Base-by-base conservation (phyloP, 176 grass and related monocot genomes). In the Oryza punctata region DNA sequence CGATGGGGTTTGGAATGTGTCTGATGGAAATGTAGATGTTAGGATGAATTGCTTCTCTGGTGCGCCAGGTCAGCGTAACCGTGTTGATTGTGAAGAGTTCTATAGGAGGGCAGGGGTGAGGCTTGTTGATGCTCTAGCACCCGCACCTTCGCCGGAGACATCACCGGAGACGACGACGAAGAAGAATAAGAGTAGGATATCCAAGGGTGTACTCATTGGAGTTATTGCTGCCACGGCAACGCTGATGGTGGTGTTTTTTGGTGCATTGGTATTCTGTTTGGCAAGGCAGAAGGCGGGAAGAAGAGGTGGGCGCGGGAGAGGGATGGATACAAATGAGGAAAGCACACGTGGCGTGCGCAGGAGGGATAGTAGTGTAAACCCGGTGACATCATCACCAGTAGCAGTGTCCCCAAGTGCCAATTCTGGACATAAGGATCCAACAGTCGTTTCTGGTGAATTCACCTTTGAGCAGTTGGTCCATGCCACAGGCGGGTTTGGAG, bases 1-100 rank as follows among this genome's bases (percentile, higher is more conserved):
- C 43, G 80, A 84, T 10, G 96, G 83, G 13, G 1, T 54, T 26
- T 82, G 70, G 75, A 69, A 54, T 27, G 72, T 18, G 35, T 91
- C 84, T 23, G 82, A 89, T 71, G 72, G 35, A n/a, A 24, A 65
- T 13, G 81, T 82, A 43, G 37, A 74, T 35, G 79, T 80, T 50
- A 69, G 44, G 41, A 69, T 77, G 65, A 99, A 99, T 78, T 99
- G 96, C 85, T 87, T 99, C 85, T 49, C 6, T 3, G 83, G 80
- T 13, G 65, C 66, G 5, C 25, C 83, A 50, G 75, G 28, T 82
- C 96, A 99, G 93, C 92, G 89, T 73, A 63, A 57, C 25, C 66
- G 28, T 10, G 66, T 10, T 49, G 91, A 87, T 25, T 96, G 96
- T 43, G 70, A 90, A 4, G 81, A 85, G 8, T 99, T 96, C 67